A percentile compares a stretch with the other conserved stretches of the same genome.
Evolutionary conservation across 1,284 basidiomycete species (phyloP).

Genomic region (Tilletia caries): DNA sequence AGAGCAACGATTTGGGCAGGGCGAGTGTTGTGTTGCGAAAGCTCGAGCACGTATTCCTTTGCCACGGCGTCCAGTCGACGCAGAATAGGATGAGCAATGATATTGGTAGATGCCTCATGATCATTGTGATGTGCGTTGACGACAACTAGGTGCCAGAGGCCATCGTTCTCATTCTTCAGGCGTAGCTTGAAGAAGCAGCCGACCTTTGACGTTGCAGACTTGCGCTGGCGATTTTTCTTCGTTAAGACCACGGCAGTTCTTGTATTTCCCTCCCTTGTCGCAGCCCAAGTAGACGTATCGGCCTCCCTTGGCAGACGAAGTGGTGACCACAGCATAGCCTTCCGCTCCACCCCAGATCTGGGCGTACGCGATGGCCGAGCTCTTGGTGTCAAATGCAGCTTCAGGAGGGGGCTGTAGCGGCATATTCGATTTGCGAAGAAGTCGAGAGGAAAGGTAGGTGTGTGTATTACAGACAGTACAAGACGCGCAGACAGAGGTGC

Average conservation of each 20-base stretch:
- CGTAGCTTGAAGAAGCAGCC: neutral
- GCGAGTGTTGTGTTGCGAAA: neutral
- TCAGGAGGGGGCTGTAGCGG: neutral
- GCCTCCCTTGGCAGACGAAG: neutral
- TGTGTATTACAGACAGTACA: no score
- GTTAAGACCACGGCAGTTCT: neutral
- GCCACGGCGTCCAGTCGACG: neutral
- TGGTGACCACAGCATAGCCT: neutral
- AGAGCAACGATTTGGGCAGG: neutral
- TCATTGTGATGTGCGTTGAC: neutral
- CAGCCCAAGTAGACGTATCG: neutral
- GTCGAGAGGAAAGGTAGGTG: no score
- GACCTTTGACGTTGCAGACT: neutral
- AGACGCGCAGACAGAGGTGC: no score
- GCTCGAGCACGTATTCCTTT: neutral
- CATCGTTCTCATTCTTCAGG: neutral
- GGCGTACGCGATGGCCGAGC: neutral
- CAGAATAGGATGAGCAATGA: neutral
- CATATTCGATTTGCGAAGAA: no score
- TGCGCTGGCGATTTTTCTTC: neutral
- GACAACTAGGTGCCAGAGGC: neutral
- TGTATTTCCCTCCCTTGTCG: neutral
- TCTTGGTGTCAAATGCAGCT: neutral
- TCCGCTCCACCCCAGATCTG: neutral
- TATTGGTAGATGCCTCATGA: neutral